Evolutionary conservation across 306 rosid genomes (phyloP), one percentile per base, ranked within the genome.

Genomic region (Cyamopsis tetragonoloba): DNA sequence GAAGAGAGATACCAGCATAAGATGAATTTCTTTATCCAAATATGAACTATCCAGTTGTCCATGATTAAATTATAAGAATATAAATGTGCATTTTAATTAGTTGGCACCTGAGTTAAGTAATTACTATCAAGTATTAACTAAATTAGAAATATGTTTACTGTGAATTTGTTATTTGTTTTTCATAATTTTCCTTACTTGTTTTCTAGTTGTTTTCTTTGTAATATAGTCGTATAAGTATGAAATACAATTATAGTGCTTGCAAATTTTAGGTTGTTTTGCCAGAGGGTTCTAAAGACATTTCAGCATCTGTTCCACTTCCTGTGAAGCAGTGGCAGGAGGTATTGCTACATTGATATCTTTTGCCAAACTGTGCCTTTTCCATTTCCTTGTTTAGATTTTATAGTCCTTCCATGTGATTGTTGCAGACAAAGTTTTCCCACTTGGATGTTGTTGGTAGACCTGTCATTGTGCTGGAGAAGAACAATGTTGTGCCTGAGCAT

Each of bases 371-470:
- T 38, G 1, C 55, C 13, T 61, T 56, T 72, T 55, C 11, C 39
- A 56, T 72, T 70, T 57, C 57, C 62, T 43, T 77, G 13, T 51
- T 26, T 72, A 38, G 44, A 35, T 50, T 72, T 80, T 73, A 60
- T 47, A 46, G 66, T 54, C 24, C 28, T 42, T 70, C 30, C 43
- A 7, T 63, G 18, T 59, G 53, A 74, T 74, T 75, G 37, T 75
- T 78, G 72, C 95, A 95, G 99, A 83, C 89, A 60, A 90, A 95
- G 80, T n/a, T 88, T 67, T 90, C 99, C 72, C 97, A 90, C 86
- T 77, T 95, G 89, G 97, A 95, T 81, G 19, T 90, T 85, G 90
- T 56, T 62, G 99, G 99, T 75, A 86, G 99, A 74, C 99, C 97
- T 30, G 97, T 95, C 62, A 80, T 83, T 77, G 96, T 81, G 66